Base-by-base conservation (phyloP, 2,329 filamentous ascomycete genomes). In the Penicillium sp. region DNA sequence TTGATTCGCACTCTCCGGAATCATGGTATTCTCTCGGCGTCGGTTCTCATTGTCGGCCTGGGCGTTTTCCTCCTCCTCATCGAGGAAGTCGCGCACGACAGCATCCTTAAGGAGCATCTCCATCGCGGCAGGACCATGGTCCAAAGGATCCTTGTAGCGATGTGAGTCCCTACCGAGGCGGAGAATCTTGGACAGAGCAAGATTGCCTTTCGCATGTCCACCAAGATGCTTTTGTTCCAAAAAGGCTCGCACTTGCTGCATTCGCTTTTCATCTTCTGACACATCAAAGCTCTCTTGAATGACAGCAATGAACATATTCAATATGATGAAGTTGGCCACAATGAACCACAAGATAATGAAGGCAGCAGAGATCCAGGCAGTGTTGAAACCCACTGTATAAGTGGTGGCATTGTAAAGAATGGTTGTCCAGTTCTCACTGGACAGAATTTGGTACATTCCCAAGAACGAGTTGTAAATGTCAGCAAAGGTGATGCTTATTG, bases 251-350 rank as follows among this genome's bases (percentile, higher is more conserved):
- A 99, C 93, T 77, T 99, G 96, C 73, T 98, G 92, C 61, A 98
- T 79, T 19, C 96, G 92, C 78, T 99, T 99, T 75, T 98, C 93
- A 72, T 99, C 96, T 74, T 99, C 95, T 3, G 93, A 96, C 27
- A 99, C 92, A 77, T 99, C 95, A 73, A 99, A 99, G 71, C 96
- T 99, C 73, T 99, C 95, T 75, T 99, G 95, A 65, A 99, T 99
- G 78, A 99, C 95, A 82, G 95, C 95, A 90, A 99, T 98, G 82
- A 99, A 99, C 95, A 99, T 99, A 73, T 98, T 99, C 79, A 99
- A 80, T 61, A 98, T 85, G 78, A 99, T 96, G 73, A 98, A 94
- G 75, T 96, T 97, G 6, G 92, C 85, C 44, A 99, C 83, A 58
- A 96, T 95, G 76, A 96, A 98, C 95, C 95, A 99, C 66, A 93